These are phyloP conservation scores for Neurospora sp. DNA, from an alignment of 495 filamentous ascomycete species.

Conservation along the genomic window DNA sequence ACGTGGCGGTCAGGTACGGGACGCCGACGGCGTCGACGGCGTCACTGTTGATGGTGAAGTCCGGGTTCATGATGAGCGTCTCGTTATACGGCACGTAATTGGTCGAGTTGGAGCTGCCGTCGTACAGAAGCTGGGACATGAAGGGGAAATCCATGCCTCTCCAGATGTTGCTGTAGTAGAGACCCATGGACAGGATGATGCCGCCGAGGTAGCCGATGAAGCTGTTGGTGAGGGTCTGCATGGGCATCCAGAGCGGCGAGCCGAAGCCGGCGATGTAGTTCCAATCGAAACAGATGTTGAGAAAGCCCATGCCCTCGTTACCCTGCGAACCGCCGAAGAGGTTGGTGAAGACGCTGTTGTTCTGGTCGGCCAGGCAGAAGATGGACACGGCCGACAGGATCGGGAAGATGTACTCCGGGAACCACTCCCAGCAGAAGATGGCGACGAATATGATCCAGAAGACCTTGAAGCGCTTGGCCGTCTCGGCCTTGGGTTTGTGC, in stretches of 20 bases:
- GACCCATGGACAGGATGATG: conserved; percentile 29
- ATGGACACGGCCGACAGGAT: conserved; percentile 46
- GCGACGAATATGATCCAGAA: conserved; percentile 33
- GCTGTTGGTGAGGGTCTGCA: conserved; percentile 14
- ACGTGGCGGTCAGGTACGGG: conserved; percentile 36
- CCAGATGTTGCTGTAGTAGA: conserved; percentile 45
- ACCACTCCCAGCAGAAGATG: conserved; percentile 41
- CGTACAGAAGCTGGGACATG: conserved; percentile 25
- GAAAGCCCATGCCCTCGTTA: conserved; percentile 42
- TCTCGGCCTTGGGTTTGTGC: conserved; percentile 27
- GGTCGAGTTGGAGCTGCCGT: background rate
- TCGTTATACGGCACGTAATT: background rate
- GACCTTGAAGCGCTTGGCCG: conserved; percentile 24
- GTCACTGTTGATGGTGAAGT: background rate
- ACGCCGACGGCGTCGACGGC: background rate
- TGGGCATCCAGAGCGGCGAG: conserved; percentile 20
- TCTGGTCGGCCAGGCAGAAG: conserved; percentile 44
- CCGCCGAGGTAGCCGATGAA: conserved; percentile 34
- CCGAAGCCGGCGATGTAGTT: conserved; percentile 35
- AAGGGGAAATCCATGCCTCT: conserved; percentile 30
- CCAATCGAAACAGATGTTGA: conserved; percentile 45
- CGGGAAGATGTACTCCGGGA: conserved; percentile 44
- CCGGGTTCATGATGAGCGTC: conserved; percentile 33
- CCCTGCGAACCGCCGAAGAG: conserved; percentile 46
- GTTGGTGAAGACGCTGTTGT: conserved; percentile 43